Base-by-base conservation (phyloP, 169 alveolate species). In the Theileria orientalis region DNA sequence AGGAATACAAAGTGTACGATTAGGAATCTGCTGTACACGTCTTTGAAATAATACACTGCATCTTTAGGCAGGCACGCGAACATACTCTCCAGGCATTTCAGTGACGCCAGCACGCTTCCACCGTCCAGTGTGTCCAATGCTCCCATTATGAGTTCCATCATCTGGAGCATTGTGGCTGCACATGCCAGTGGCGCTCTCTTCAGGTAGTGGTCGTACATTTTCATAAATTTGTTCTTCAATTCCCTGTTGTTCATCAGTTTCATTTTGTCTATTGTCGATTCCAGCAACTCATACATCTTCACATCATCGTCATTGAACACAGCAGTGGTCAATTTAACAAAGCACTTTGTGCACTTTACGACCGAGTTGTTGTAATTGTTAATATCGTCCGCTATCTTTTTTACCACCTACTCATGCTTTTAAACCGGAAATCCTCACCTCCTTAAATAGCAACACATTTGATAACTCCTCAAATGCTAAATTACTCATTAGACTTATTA, bases 111-210 rank as follows among this genome's bases (percentile, higher is more conserved):
- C 6, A 67, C n/a, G 5, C 35, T 21, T 30, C 56, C 30, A 6
- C 13, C 16, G 42, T 46, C 37, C 14, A 30, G 27, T 7, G 74
- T 13, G n/a, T 64, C 70, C 1, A 52, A 23, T 11, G 57, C 27
- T 1, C 46, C 6, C 29, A 64, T 23, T 47, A 63, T 30, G 23
- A 75, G 62, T 32, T 64, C 59, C 56, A 64, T 59, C 14, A 49
- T 29, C 40, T 64, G 84, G 7, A 32, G 29, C 69, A 75, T 64
- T 40, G 77, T 75, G 7, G 79, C 69, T 30, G 84, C 1, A 29
- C 77, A 75, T n/a, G 76, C 71, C 76, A 46, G 63, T 9, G 77
- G 77, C 27, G 32, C 63, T 0, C 27, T 16, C 1, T 64, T 25
- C 68, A 75, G 47, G 52, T 21, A 66, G 16, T n/a, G 49, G 1